phyloP scores from a whole-genome alignment of 23 red algal species.

The Gracilaria caudata region DNA sequence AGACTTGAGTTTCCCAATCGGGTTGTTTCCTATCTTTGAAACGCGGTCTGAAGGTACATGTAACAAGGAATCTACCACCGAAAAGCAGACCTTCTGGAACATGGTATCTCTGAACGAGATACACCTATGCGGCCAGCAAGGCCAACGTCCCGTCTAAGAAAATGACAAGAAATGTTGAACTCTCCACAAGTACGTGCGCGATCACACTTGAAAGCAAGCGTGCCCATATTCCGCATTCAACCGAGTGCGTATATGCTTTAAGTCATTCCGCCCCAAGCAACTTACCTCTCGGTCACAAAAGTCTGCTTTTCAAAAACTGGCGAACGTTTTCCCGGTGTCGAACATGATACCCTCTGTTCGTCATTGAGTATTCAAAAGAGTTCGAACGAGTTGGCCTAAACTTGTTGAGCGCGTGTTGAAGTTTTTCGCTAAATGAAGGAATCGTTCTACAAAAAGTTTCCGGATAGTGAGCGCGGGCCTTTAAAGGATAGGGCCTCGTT shows the following conservation, averaged over 20 bases:
- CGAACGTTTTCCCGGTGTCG: no score
- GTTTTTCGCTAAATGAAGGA: conserved; percentile 1
- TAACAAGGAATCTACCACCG: not conserved
- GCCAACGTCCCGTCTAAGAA: not conserved
- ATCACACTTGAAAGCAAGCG: not conserved
- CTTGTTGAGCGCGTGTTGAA: no score
- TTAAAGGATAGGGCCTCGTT: conserved; percentile 53
- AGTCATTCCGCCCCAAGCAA: not conserved
- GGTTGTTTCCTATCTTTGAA: not conserved
- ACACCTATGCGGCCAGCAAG: not conserved
- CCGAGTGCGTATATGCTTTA: not conserved
- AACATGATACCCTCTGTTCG: no score
- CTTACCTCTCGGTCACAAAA: not conserved
- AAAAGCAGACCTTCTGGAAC: not conserved
- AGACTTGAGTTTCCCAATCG: not conserved
- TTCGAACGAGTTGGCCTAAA: no score
- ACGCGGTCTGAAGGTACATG: not conserved
- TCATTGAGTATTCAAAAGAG: no score
- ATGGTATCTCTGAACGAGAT: not conserved
- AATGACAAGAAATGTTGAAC: not conserved
- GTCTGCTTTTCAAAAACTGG: not conserved
- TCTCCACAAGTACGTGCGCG: not conserved
- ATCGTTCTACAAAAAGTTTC: conserved; percentile 42
- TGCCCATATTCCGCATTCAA: not conserved
- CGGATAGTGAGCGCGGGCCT: conserved; percentile 57